Conservation (phyloP, 73 alveolate species). For the Tetrahymena elliotti region DNA sequence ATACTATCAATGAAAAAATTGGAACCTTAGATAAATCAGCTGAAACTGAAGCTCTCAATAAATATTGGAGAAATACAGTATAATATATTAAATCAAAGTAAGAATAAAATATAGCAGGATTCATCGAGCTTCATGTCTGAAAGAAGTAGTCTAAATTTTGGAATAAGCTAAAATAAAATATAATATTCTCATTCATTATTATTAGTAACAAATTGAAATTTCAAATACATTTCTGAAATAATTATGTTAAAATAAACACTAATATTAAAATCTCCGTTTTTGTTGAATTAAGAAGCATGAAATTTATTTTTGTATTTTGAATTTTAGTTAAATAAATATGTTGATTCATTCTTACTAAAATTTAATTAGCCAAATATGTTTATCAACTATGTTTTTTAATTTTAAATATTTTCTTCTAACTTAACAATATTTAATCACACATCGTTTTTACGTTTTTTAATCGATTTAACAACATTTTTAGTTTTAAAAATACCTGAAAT, state of each 20-base stretch:
- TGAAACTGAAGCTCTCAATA: background rate
- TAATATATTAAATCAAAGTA: background rate
- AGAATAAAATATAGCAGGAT: background rate
- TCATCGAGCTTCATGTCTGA: background rate
- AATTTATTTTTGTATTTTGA: too few relatives aligned
- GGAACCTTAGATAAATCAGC: background rate
- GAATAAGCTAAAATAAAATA: background rate
- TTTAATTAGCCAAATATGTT: too few relatives aligned
- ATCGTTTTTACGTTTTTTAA: too few relatives aligned
- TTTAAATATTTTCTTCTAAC: too few relatives aligned
- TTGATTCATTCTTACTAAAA: too few relatives aligned
- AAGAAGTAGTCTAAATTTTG: background rate
- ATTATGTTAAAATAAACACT: background rate
- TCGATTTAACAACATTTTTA: too few relatives aligned
- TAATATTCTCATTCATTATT: too few relatives aligned
- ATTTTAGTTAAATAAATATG: background rate
- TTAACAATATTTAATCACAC: too few relatives aligned
- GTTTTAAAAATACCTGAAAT: too few relatives aligned
- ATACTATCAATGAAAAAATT: background rate
- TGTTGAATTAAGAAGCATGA: too few relatives aligned
- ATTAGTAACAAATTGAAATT: background rate
- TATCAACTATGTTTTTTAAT: too few relatives aligned
- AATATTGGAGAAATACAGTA: background rate
- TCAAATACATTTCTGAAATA: background rate
- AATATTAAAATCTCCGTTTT: too few relatives aligned